Evolutionary conservation across 2,329 filamentous ascomycete genomes (phyloP), one percentile per base, ranked within the genome.

Genomic region (Alternaria incomplexa): DNA sequence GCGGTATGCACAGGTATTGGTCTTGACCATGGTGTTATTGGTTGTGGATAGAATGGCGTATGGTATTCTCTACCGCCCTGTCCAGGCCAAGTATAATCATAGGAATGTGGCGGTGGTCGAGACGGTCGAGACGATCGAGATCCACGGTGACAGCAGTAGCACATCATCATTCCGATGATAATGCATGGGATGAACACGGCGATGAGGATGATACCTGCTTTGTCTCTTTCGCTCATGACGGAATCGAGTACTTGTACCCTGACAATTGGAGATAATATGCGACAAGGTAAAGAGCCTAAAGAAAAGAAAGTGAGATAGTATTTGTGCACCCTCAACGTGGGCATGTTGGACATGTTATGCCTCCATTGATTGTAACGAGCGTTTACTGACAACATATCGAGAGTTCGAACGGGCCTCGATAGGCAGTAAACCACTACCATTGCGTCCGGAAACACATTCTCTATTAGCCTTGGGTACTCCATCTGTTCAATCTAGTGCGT

Each of bases 221-320:
- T 53, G 50, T 53, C 50, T 53, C 50, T 53, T 40, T 53, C 30
- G 50, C 9, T 22, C 50, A 40, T 53, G 50, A 7, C 28, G 2
- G n/a, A 1, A 28, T 15, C 1, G 47, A 28, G 1, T 13, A 46
- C 20, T 23, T 13, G 20, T 4, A 46, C 44, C 20, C 44, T 20
- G 20, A 20, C 20, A 20, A 20, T 20, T 20, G 20, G 20, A 20
- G 20, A 20, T 20, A 20, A 20, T 8, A 20, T 26, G 25, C 2
- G 8, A 26, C 6, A 26, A 26, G 8, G 25, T 26, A 9, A 9
- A 26, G 25, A 9, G 25, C 25, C 25, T 9, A 26, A 26, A 26
- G 25, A 5, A 26, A 26, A 26, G 6, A 9, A 8, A 26, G 25
- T 26, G 25, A 26, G 25, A 26, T 26, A 8, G 8, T 26, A 26